A percentile compares a stretch with the other conserved stretches of the same genome.
Conservation (phyloP, 83 land plant species). For the Picea abies region DNA sequence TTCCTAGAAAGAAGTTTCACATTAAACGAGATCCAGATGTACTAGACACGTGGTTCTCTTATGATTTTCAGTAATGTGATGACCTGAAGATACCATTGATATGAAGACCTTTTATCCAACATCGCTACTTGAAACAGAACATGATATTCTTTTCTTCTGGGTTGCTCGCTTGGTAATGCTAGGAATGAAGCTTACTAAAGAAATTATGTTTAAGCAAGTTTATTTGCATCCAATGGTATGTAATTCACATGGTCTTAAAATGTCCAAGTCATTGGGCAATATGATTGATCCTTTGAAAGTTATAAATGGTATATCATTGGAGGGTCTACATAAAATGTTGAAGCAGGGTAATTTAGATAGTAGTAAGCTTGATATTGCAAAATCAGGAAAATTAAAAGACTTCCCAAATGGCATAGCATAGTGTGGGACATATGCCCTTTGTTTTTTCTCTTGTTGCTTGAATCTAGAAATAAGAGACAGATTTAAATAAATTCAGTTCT, state of each 20-base stretch:
- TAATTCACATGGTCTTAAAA: constrained; percentile 98
- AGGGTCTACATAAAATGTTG: too few species aligned
- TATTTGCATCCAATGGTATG: constrained; percentile 27
- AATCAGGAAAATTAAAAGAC: too few species aligned
- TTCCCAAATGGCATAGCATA: too few species aligned
- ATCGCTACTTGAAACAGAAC: constrained; percentile 89
- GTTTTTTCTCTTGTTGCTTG: too few species aligned
- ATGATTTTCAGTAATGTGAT: constrained; percentile 90
- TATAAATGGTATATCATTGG: too few species aligned
- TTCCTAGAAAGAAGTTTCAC: constrained; percentile 58
- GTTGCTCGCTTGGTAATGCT: constrained; percentile 99
- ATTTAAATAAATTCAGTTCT: too few species aligned
- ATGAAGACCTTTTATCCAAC: constrained; percentile 84
- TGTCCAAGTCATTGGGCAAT: constrained; percentile 98
- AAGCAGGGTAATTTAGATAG: too few species aligned
- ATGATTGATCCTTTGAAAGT: constrained; percentile 64
- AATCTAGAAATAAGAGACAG: too few species aligned
- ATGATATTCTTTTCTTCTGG: constrained; percentile 96
- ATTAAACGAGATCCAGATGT: constrained; percentile 93
- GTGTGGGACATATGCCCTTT: too few species aligned
- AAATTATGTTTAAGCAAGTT: constrained; percentile 82
- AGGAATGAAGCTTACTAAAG: constrained; percentile 80
- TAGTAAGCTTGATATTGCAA: too few species aligned
- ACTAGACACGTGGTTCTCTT: constrained; percentile 94
- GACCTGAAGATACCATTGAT: constrained; percentile 70